These are phyloP conservation scores for Auricularia cornea DNA, from an alignment of 768 basidiomycete genomes.

Conservation along the genomic window DNA sequence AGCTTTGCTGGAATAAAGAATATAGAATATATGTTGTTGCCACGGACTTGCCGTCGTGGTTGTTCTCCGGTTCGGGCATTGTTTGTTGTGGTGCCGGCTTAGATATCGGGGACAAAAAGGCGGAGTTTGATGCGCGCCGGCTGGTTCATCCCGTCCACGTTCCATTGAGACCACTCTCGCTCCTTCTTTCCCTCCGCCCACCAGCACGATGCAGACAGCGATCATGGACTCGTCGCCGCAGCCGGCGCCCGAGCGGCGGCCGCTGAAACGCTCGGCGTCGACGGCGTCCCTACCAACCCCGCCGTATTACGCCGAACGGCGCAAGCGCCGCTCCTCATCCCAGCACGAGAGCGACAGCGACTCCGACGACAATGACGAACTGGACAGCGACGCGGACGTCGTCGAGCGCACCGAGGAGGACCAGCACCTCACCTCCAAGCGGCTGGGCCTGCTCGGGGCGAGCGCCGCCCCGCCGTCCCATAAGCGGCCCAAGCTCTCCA, in stretches of 20 bases:
- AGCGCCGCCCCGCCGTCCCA: background rate
- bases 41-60: too few species aligned
- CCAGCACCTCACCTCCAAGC: background rate
- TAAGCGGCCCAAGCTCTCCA: background rate
- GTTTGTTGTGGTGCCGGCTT: background rate
- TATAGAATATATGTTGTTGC: too few species aligned
- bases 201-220: background rate
- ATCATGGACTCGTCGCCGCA: slow-evolving; percentile 3
- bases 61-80: background rate
- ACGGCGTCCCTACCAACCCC: slow-evolving; percentile 59
- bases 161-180: too few species aligned
- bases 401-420: slow-evolving; percentile 7
- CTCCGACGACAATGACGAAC: slow-evolving; percentile 7
- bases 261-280: slow-evolving; percentile 57
- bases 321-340: slow-evolving; percentile 18
- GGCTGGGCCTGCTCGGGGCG: background rate
- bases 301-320: slow-evolving; percentile 48
- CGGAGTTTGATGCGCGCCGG: background rate
- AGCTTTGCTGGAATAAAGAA: too few species aligned
- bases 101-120: background rate
- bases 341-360: slow-evolving; percentile 15
- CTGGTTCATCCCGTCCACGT: too few species aligned
- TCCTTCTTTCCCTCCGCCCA: background rate
- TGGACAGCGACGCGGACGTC: background rate
- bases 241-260: slow-evolving; percentile 15